Percentiles rank a stretch among this genome's conserved stretches.
Evolutionary conservation across 2,329 filamentous ascomycete species (phyloP).

Genomic region (Cordyceps farinosa): DNA sequence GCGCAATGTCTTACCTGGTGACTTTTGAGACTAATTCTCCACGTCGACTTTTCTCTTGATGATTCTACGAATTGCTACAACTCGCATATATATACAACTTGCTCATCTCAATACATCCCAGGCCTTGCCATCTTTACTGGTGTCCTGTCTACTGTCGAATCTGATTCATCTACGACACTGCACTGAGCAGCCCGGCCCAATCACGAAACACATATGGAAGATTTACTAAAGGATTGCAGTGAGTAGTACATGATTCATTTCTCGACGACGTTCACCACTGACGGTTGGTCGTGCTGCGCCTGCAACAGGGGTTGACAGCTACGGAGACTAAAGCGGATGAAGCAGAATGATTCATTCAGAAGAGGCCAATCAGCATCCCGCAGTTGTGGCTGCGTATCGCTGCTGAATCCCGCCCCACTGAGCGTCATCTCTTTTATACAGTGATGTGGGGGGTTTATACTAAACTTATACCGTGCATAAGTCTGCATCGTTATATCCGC

Average conservation of each 20-base stretch:
- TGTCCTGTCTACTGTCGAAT: neutral
- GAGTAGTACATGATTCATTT: constrained; percentile 10
- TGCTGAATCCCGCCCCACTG: neutral
- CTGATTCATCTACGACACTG: neutral
- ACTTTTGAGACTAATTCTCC: neutral
- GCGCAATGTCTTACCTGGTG: neutral
- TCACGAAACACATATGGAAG: neutral
- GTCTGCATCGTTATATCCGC: no score
- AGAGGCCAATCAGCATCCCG: neutral
- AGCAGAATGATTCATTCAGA: constrained; percentile 8
- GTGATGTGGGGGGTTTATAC: no score
- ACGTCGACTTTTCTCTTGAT: neutral
- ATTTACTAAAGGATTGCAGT: neutral
- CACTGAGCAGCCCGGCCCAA: neutral
- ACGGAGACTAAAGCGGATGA: neutral
- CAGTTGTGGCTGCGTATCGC: neutral
- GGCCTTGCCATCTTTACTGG: neutral
- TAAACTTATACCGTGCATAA: no score
- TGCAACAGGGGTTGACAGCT: neutral
- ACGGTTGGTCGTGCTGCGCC: neutral
- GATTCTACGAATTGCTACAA: neutral
- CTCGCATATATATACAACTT: neutral
- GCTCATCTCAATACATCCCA: neutral
- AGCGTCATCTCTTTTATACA: no score
- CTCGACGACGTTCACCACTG: neutral